Percentiles rank a stretch among this genome's conserved stretches.
These are phyloP conservation scores for Phytopythium boreale DNA, from an alignment of 352 stramenopile genomes.

Conservation along the genomic window DNA sequence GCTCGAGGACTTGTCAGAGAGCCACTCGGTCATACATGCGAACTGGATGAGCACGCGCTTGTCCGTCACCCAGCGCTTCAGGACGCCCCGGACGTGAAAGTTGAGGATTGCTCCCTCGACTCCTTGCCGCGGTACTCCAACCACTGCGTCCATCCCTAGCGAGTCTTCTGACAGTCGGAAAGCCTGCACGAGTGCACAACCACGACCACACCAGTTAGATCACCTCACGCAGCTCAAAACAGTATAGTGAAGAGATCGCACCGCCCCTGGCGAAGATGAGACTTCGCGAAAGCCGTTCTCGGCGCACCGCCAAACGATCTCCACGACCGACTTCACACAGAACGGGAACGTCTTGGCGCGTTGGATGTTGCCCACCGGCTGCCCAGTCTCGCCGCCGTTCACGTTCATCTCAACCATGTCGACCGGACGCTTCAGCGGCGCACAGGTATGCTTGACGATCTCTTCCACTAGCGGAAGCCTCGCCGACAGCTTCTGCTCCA, in stretches of 20 bases:
- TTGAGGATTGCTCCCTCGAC: background rate
- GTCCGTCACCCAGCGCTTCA: constrained; percentile 13
- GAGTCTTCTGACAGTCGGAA: constrained; percentile 3
- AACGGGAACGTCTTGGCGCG: constrained; percentile 5
- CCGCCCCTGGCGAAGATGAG: background rate
- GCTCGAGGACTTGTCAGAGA: background rate
- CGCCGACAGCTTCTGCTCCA: background rate
- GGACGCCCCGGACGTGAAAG: constrained; percentile 9
- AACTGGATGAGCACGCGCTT: background rate
- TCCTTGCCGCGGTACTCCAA: constrained; percentile 3
- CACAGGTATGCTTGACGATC: background rate
- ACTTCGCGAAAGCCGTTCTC: background rate
- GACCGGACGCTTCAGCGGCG: too few species aligned
- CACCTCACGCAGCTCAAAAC: background rate
- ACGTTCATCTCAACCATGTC: constrained; percentile 1
- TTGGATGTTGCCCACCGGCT: constrained; percentile 2
- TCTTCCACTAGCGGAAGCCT: background rate
- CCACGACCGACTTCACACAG: background rate
- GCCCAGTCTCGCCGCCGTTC: background rate
- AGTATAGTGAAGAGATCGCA: background rate
- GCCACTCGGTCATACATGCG: background rate
- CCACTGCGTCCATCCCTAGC: constrained; percentile 5
- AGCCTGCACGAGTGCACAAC: background rate
- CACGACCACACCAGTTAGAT: background rate
- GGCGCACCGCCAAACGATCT: background rate